These are phyloP conservation scores for Curvularia sp. DNA, from an alignment of 2,329 filamentous ascomycete species.

Conservation along the genomic window DNA sequence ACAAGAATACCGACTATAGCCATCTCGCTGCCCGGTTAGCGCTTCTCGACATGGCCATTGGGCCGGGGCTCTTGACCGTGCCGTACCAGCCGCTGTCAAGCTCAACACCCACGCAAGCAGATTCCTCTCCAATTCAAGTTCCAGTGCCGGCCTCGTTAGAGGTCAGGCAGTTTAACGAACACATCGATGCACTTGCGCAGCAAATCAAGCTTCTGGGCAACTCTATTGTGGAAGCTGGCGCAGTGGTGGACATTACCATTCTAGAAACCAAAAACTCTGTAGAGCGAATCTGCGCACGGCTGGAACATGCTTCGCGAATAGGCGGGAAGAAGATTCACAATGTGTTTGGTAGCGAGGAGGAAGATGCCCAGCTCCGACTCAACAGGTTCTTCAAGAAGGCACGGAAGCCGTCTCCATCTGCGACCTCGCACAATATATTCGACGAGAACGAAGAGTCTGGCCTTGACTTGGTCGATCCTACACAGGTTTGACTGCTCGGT, in stretches of 20 bases:
- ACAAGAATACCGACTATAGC: slow-evolving; percentile 69
- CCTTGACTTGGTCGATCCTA: background rate
- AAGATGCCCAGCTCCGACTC: slow-evolving; percentile 57
- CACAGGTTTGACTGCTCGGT: background rate
- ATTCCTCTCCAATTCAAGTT: slow-evolving; percentile 25
- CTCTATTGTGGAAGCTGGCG: slow-evolving; percentile 76
- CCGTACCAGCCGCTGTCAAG: slow-evolving; percentile 42
- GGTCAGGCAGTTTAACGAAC: slow-evolving; percentile 68
- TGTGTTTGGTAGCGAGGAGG: slow-evolving; percentile 54
- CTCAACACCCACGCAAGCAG: slow-evolving; percentile 32
- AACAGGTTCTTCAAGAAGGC: slow-evolving; percentile 23
- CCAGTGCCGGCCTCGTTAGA: slow-evolving; percentile 34
- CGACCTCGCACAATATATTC: slow-evolving; percentile 20
- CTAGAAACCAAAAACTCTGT: slow-evolving; percentile 79
- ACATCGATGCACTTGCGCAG: slow-evolving; percentile 71
- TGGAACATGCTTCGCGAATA: slow-evolving; percentile 75
- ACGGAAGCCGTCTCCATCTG: slow-evolving; percentile 9
- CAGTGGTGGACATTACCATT: slow-evolving; percentile 61
- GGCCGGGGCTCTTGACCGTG: slow-evolving; percentile 61
- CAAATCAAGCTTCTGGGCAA: slow-evolving; percentile 57
- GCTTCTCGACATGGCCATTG: slow-evolving; percentile 78
- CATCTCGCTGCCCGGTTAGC: slow-evolving; percentile 70
- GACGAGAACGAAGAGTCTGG: slow-evolving; percentile 17
- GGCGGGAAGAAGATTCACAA: slow-evolving; percentile 53
- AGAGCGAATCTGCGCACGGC: slow-evolving; percentile 75